Evolutionary conservation across 192 early-diverging fungal species (phyloP).

Genomic region (Coemansia sp.): DNA sequence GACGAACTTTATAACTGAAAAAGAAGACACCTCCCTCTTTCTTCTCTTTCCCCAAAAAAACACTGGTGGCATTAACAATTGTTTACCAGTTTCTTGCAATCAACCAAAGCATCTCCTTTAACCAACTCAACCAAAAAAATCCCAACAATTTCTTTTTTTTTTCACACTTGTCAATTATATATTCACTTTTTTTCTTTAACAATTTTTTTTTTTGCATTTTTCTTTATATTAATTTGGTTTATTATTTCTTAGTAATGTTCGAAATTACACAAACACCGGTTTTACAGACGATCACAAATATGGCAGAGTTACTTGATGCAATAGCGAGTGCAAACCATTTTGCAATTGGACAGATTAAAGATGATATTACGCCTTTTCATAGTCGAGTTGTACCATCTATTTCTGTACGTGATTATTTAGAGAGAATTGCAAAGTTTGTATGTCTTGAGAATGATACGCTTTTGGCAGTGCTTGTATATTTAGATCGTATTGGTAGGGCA

Average conservation of each 20-base stretch:
- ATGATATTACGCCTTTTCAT: conserved; percentile 66
- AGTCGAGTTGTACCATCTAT: conserved; percentile 68
- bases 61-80: conserved; percentile 2
- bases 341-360: conserved; percentile 13
- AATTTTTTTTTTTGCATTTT: background rate
- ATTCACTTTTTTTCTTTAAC: background rate
- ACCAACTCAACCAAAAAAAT: background rate
- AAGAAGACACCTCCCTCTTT: background rate
- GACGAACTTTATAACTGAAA: background rate
- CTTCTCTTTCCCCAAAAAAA: background rate
- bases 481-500: conserved; percentile 61
- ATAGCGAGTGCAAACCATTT: conserved; percentile 28
- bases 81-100: background rate
- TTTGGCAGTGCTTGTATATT: conserved; percentile 69
- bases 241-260: conserved; percentile 20
- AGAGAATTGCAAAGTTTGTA: conserved; percentile 67
- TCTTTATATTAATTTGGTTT: background rate
- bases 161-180: background rate
- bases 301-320: conserved; percentile 36
- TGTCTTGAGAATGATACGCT: conserved; percentile 67
- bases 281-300: conserved; percentile 31
- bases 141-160: background rate
- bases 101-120: background rate
- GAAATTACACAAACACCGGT: conserved; percentile 39
- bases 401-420: conserved; percentile 63